These are phyloP conservation scores for Plantago coronopus DNA, from an alignment of 305 asterid genomes.

Conservation along the genomic window DNA sequence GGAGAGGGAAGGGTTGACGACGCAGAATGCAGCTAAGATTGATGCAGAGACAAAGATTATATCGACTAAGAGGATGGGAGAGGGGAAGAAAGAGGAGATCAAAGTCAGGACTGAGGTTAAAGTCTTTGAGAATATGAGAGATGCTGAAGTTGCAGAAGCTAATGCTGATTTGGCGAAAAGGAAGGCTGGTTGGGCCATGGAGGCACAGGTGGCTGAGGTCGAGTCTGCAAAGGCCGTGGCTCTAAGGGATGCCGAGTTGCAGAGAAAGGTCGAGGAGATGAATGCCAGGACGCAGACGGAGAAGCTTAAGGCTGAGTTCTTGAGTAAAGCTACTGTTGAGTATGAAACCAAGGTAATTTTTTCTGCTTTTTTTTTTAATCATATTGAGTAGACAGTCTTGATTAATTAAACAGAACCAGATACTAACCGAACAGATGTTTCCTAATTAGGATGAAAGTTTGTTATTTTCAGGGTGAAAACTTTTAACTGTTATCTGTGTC, in stretches of 20 bases:
- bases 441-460: too few species aligned
- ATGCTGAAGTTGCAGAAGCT: slow-evolving; percentile 57
- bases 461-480: too few species aligned
- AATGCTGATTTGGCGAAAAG: slow-evolving; percentile 43
- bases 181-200: slow-evolving; percentile 57
- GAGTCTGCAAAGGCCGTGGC: slow-evolving; percentile 53
- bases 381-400: too few species aligned
- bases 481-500: too few species aligned
- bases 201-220: slow-evolving; percentile 50
- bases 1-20: slow-evolving; percentile 40
- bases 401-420: too few species aligned
- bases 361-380: too few species aligned
- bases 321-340: slow-evolving; percentile 37
- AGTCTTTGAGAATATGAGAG: slow-evolving; percentile 45
- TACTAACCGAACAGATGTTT: too few species aligned
- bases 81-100: slow-evolving; percentile 50
- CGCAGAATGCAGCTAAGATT: slow-evolving; percentile 49
- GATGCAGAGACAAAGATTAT: slow-evolving; percentile 57
- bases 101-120: slow-evolving; percentile 45
- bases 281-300: slow-evolving; percentile 35
- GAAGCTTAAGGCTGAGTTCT: slow-evolving; percentile 33
- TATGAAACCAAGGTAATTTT: slow-evolving; percentile 44
- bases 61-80: slow-evolving; percentile 46
- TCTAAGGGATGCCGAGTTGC: slow-evolving; percentile 49
- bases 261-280: slow-evolving; percentile 51